These are phyloP conservation scores for Phlegmacium glaucopus DNA, from an alignment of 768 basidiomycete species.

Conservation along the genomic window DNA sequence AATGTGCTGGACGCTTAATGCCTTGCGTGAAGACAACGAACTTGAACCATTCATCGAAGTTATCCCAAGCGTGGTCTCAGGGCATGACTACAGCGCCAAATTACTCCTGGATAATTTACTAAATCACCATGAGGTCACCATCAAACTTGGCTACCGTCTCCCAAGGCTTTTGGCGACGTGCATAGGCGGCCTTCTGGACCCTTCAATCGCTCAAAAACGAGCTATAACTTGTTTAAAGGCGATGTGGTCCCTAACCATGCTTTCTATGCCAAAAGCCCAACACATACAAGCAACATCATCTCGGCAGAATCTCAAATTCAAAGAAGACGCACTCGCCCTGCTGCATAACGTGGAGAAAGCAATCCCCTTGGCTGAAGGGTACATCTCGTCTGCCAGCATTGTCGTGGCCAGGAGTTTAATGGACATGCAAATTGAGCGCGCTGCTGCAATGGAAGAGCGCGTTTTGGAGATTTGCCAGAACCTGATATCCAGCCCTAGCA, in stretches of 20 bases:
- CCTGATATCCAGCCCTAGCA: slow-evolving; percentile 2
- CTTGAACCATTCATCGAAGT: slow-evolving; percentile 33
- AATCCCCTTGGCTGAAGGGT: slow-evolving; percentile 22
- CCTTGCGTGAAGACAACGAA: slow-evolving; percentile 31
- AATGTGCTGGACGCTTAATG: slow-evolving; percentile 36
- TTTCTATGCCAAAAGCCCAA: slow-evolving; percentile 27
- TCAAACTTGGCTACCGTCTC: slow-evolving; percentile 32
- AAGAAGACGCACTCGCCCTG: slow-evolving; percentile 29
- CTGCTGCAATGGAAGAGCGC: slow-evolving; percentile 19
- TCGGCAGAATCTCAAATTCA: slow-evolving; percentile 25
- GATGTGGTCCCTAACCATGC: slow-evolving; percentile 42
- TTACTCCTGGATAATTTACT: slow-evolving; percentile 30
- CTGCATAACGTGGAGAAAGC: slow-evolving; percentile 19
- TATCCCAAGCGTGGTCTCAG: slow-evolving; percentile 32
- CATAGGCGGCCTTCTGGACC: slow-evolving; percentile 21
- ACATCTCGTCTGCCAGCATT: slow-evolving; percentile 25
- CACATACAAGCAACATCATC: slow-evolving; percentile 11
- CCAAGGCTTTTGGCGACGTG: slow-evolving; percentile 31
- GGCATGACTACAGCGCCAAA: slow-evolving; percentile 37
- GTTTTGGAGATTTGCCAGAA: slow-evolving; percentile 13
- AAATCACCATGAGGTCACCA: slow-evolving; percentile 24
- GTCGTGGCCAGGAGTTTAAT: slow-evolving; percentile 30
- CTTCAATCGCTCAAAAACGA: slow-evolving; percentile 24
- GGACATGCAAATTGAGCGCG: slow-evolving; percentile 30
- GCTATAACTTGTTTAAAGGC: slow-evolving; percentile 33